A percentile compares a stretch with the other conserved stretches of the same genome.
These are phyloP conservation scores for Aspergillus candidus DNA, from an alignment of 2,329 filamentous ascomycete species.

Conservation along the genomic window DNA sequence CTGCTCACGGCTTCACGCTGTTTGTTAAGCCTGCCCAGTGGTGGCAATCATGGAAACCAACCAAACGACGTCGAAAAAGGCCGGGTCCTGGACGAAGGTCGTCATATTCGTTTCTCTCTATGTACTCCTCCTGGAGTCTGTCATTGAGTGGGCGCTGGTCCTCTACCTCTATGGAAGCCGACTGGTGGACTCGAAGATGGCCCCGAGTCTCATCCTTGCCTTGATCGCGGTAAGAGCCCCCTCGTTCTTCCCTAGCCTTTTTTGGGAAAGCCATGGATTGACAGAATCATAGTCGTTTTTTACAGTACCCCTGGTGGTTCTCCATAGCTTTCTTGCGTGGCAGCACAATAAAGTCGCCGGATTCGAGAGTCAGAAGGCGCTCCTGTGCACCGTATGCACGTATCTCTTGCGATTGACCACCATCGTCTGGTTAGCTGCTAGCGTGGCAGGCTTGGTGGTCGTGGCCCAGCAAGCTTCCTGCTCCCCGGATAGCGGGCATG, in stretches of 20 bases:
- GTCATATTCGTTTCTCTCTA: conserved; percentile 34
- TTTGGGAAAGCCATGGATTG: neutral
- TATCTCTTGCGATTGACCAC: conserved; percentile 32
- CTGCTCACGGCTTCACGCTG: conserved; percentile 4
- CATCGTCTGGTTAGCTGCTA: conserved; percentile 33
- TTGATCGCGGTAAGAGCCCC: conserved; percentile 34
- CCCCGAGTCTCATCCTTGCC: conserved; percentile 30
- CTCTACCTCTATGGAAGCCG: conserved; percentile 30
- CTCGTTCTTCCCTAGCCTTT: no score
- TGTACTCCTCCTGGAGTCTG: conserved; percentile 28
- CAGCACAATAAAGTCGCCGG: conserved; percentile 30
- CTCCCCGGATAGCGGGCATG: conserved; percentile 20
- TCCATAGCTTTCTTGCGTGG: conserved; percentile 37
- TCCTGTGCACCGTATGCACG: conserved; percentile 29
- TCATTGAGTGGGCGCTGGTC: conserved; percentile 30
- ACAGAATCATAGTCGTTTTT: conserved; percentile 27
- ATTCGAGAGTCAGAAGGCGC: conserved; percentile 25
- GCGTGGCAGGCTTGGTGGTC: conserved; percentile 32
- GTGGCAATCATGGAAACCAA: conserved; percentile 7
- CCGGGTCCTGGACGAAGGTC: conserved; percentile 30
- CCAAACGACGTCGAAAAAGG: conserved; percentile 15
- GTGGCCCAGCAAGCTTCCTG: conserved; percentile 32
- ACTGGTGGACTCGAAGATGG: conserved; percentile 35
- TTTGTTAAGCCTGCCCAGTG: neutral
- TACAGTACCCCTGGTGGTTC: conserved; percentile 30